Conservation (phyloP, 768 basidiomycete genomes). For the Myochromella boudieri region DNA sequence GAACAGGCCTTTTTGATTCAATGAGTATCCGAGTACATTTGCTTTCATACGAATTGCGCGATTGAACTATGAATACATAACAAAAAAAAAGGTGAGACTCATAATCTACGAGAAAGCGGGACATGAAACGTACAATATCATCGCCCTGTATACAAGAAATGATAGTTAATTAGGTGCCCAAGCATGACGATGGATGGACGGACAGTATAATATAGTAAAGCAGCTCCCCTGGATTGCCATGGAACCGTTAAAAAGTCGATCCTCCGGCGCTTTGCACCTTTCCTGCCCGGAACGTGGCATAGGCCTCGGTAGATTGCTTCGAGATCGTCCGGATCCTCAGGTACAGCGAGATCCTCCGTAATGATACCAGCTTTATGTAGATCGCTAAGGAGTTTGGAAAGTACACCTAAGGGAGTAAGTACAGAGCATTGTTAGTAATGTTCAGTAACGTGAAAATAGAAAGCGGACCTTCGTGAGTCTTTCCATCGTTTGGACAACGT, state of each 20-base stretch:
- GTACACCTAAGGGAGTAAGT: conserved; percentile 45
- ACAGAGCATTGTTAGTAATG: neutral
- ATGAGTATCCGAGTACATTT: conserved; percentile 72
- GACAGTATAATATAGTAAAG: conserved; percentile 90
- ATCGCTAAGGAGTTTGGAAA: conserved; percentile 54
- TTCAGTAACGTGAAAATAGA: neutral
- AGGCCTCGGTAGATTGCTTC: conserved; percentile 85
- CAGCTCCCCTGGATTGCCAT: conserved; percentile 76
- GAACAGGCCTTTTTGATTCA: conserved; percentile 87
- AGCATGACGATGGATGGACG: conserved; percentile 19
- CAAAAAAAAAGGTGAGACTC: neutral
- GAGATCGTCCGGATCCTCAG: conserved; percentile 63
- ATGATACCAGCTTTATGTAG: conserved; percentile 62
- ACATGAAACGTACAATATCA: conserved; percentile 72
- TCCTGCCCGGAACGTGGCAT: conserved; percentile 51
- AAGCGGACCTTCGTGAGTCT: conserved; percentile 64
- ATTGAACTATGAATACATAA: conserved; percentile 64
- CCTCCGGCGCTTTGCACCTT: conserved; percentile 53
- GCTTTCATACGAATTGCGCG: conserved; percentile 87
- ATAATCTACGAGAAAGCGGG: conserved; percentile 4
- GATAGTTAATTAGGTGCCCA: neutral
- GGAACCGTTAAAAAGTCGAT: conserved; percentile 88
- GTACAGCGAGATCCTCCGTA: conserved; percentile 77
- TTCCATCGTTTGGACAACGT: conserved; percentile 68
- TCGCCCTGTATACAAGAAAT: conserved; percentile 58